Evolutionary conservation across 805 yeast species (phyloP).

Genomic region (Yarrowia sp.): DNA sequence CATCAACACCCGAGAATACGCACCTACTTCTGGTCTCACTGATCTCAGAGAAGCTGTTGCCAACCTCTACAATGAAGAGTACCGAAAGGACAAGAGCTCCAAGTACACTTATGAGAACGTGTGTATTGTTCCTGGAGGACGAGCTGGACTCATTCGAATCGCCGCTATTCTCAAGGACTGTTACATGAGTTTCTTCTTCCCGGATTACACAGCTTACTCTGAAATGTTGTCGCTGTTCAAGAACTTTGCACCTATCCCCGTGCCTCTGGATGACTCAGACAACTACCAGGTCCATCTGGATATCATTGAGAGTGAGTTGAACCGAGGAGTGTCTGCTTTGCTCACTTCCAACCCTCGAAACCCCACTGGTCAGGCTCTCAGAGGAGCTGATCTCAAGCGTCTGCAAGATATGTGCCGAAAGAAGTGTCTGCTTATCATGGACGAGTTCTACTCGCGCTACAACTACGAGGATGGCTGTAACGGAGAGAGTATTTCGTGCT

Average conservation of each 20-base stretch:
- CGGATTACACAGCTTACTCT: slow-evolving; percentile 64
- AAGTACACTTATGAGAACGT: slow-evolving; percentile 58
- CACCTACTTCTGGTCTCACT: slow-evolving; percentile 58
- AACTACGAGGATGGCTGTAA: slow-evolving; percentile 53
- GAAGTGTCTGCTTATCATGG: slow-evolving; percentile 58
- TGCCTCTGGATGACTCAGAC: slow-evolving; percentile 56
- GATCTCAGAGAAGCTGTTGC: slow-evolving; percentile 59
- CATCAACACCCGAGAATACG: slow-evolving; percentile 53
- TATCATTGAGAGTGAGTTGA: slow-evolving; percentile 51
- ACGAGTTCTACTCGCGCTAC: slow-evolving; percentile 60
- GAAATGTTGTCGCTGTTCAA: slow-evolving; percentile 62
- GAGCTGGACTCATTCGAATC: slow-evolving; percentile 61
- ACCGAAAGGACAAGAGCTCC: slow-evolving; percentile 49
- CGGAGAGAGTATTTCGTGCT: slow-evolving; percentile 53
- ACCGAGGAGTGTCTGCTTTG: slow-evolving; percentile 55
- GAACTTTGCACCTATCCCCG: slow-evolving; percentile 57
- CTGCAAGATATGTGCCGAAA: slow-evolving; percentile 53
- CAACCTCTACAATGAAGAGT: slow-evolving; percentile 53
- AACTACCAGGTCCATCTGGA: slow-evolving; percentile 56
- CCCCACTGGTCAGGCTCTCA: slow-evolving; percentile 58
- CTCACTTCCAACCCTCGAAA: slow-evolving; percentile 59
- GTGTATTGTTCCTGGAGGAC: slow-evolving; percentile 63
- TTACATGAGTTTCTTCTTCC: slow-evolving; percentile 57
- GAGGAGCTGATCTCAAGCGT: slow-evolving; percentile 47
- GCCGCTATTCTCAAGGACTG: slow-evolving; percentile 61